These are phyloP conservation scores for Acanthamoeba lenticulata DNA, from an alignment of 208 protist genomes.

Conservation along the genomic window DNA sequence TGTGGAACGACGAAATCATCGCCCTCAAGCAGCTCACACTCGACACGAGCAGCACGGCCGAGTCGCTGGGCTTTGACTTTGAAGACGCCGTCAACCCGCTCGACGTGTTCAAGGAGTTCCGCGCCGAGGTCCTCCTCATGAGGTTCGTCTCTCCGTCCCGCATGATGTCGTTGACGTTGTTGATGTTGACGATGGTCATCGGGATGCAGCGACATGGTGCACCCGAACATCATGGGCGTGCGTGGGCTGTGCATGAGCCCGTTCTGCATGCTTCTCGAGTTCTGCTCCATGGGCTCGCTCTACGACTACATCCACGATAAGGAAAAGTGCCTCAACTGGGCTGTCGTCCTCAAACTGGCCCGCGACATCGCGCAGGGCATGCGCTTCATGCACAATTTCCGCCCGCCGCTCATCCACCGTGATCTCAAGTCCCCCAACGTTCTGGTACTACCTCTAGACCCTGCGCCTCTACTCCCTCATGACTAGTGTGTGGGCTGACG, in stretches of 20 bases:
- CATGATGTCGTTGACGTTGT: too few species aligned
- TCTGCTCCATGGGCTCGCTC: conserved; percentile 52
- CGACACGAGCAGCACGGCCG: conserved; percentile 25
- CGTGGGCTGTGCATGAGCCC: conserved; percentile 50
- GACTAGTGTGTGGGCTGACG: neutral
- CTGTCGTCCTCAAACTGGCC: conserved; percentile 41
- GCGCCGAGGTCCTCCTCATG: conserved; percentile 55
- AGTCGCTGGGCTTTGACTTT: conserved; percentile 65
- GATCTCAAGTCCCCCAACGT: conserved; percentile 65
- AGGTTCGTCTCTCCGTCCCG: conserved; percentile 34
- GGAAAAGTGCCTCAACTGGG: conserved; percentile 39
- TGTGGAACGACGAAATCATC: conserved; percentile 64
- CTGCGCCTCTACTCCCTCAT: neutral
- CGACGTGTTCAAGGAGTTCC: conserved; percentile 56
- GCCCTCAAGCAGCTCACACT: conserved; percentile 68
- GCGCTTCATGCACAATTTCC: conserved; percentile 71
- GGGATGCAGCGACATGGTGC: conserved; percentile 57
- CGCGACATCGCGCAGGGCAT: conserved; percentile 61
- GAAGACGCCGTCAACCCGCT: conserved; percentile 64
- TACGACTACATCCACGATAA: conserved; percentile 65
- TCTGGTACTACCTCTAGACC: too few species aligned
- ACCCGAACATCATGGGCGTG: conserved; percentile 63
- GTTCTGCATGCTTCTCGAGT: conserved; percentile 68
- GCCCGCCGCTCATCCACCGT: conserved; percentile 48
- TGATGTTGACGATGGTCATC: too few species aligned